Evolutionary conservation across 352 stramenopile genomes (phyloP), one percentile per base, ranked within the genome.

Genomic region (Globisporangium emineosum): DNA sequence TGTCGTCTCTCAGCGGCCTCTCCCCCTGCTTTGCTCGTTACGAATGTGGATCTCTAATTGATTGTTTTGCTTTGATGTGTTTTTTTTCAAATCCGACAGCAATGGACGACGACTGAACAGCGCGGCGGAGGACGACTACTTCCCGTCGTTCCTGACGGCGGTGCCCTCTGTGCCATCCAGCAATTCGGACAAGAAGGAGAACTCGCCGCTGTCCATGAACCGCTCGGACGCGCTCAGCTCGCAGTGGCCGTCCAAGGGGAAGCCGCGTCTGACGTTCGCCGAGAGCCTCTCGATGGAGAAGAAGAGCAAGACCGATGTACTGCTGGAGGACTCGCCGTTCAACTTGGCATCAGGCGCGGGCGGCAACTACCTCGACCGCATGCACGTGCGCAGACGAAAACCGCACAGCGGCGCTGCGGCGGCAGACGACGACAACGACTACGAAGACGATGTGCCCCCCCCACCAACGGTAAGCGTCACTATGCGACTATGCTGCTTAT

Each of bases 231-330:
- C 76, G 27, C 55, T 79, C 47, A 52, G 76, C 47, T 67, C 55
- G 12, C 67, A 68, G 25, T 68, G 62, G 62, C 33, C 62, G 8
- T 68, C 62, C 21, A 61, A 61, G 35, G 73, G 68, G 7, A 71
- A 72, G 6, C 78, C 77, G 15, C 79, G 82, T 19, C 62, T 89
- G 49, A 89, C 75, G 43, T 91, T 86, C 52, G 77, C 75, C 8
- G 82, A 91, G 71, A 89, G 79, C 53, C 73, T 91, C 42, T 84
- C 77, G 37, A 91, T 91, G 80, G 81, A 83, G 40, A 76, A 81
- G 64, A 65, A 60, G 33, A 78, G 68, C 40, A 71, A 74, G 43
- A 70, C 64, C 51, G 67, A 87, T 78, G 65, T 78, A 37, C 21
- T 79, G 37, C 62, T 77, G 42, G 75, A 81, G 21, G 73, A 89